Evolutionary conservation across 2,329 filamentous ascomycete species (phyloP), one percentile per base, ranked within the genome.

Genomic region (Coniochaeta sp.): DNA sequence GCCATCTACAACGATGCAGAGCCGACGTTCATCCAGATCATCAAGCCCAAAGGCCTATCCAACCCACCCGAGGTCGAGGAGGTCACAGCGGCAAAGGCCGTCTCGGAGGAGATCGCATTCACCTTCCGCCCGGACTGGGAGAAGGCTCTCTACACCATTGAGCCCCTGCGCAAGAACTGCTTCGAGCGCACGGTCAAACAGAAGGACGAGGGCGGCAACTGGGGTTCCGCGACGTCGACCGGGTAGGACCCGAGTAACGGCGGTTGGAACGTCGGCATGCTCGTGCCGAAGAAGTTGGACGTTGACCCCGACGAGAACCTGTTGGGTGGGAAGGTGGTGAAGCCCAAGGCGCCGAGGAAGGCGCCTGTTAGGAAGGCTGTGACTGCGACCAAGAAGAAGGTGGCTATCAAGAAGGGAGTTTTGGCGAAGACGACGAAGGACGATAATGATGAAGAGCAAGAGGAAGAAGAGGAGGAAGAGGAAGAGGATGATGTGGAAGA

Each of bases 141-240:
- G 26, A 48, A 20, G 26, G 45, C 47, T 6, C 47, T 49, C 16
- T 49, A 49, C 22, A 35, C 18, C 28, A 35, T 28, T 18, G 47
- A 49, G 47, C 20, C 47, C 18, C 47, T 49, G 31, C 47, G 47
- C 28, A 49, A 49, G 47, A 49, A 28, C 27, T 28, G 45, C 8
- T 48, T 28, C 18, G 45, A 48, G 6, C 45, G 45, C n/a, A 22
- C 28, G 4, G n/a, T 18, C n/a, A 13, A 24, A n/a, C 14, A 20
- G 24, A 48, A 48, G n/a, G 45, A 48, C 26, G 26, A 31, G 26
- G 26, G 20, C n/a, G 45, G 45, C 24, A 48, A 48, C 14, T 49
- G 47, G 31, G 47, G 31, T 13, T 10, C 26, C n/a, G 30, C 20
- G 45, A 26, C 45, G 6, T 42, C 38, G 18, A 42, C 38, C 38